Conservation (phyloP, 129 eudicot species). For the Ambrosia trifida region DNA sequence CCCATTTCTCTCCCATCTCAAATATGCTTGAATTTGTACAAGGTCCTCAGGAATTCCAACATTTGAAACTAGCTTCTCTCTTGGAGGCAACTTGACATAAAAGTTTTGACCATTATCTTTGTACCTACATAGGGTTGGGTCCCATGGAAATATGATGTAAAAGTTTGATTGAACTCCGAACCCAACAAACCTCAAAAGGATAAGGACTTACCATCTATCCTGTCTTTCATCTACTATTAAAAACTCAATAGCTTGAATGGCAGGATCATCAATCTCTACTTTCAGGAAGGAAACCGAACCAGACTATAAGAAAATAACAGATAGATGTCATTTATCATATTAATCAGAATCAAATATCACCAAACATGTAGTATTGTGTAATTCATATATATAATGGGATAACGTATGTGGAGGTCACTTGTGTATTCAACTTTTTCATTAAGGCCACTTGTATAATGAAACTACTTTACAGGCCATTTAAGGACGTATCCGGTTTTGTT, state of each 20-base stretch:
- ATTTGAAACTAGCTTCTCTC: conserved; percentile 36
- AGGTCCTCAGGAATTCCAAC: conserved; percentile 85
- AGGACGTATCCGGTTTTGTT: not conserved
- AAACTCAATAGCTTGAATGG: conserved; percentile 80
- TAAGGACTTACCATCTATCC: conserved; percentile 60
- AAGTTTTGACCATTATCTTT: conserved; percentile 81
- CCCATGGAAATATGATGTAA: conserved; percentile 6
- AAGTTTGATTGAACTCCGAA: conserved; percentile 8
- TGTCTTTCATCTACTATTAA: conserved; percentile 78
- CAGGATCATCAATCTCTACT: conserved; percentile 86
- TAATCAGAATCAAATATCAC: conserved; percentile 16
- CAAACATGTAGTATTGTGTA: conserved; percentile 12
- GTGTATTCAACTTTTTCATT: not conserved
- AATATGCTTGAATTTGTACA: conserved; percentile 90
- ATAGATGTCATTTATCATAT: conserved; percentile 5
- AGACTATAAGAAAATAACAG: conserved; percentile 45
- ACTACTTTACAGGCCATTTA: not conserved
- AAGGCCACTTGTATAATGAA: not conserved
- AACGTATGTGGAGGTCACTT: not conserved
- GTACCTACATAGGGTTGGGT: conserved; percentile 47
- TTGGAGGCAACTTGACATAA: conserved; percentile 47
- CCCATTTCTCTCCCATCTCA: conserved; percentile 98
- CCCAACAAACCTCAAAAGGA: conserved; percentile 8
- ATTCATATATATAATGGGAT: not conserved
- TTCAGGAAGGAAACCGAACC: conserved; percentile 59